phyloP scores from a whole-genome alignment of 1,284 basidiomycete species.

The Pisolithus thermaeus region DNA sequence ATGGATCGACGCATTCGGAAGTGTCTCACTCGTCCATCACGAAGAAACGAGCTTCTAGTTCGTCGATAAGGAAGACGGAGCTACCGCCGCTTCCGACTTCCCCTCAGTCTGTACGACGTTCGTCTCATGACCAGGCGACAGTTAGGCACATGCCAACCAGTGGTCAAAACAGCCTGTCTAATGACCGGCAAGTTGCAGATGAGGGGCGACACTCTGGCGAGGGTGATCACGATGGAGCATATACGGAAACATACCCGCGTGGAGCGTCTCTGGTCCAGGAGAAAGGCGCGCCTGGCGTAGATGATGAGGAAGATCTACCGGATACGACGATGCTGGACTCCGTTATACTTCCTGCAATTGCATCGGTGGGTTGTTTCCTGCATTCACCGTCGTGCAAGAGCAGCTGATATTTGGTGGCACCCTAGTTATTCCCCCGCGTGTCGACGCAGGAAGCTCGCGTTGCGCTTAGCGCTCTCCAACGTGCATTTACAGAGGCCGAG shows the following conservation, averaged over 20 bases:
- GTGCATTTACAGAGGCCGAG: slow-evolving; percentile 90
- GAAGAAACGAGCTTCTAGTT: slow-evolving; percentile 20
- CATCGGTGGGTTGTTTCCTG: slow-evolving; percentile 57
- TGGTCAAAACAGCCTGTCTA: background rate
- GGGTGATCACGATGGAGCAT: slow-evolving; percentile 61
- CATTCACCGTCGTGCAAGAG: background rate
- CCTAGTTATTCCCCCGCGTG: slow-evolving; percentile 82
- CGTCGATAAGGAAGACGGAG: slow-evolving; percentile 51
- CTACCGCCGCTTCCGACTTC: slow-evolving; percentile 41
- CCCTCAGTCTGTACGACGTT: slow-evolving; percentile 27
- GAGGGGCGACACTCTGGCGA: slow-evolving; percentile 53
- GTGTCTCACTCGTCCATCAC: slow-evolving; percentile 32
- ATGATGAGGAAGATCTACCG: slow-evolving; percentile 63
- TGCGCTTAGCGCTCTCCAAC: slow-evolving; percentile 76
- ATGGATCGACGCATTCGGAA: slow-evolving; percentile 43
- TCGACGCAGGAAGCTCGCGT: slow-evolving; percentile 82
- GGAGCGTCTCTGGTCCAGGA: slow-evolving; percentile 26
- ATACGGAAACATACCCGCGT: slow-evolving; percentile 18
- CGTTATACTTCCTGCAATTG: slow-evolving; percentile 90
- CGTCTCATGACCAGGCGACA: slow-evolving; percentile 54
- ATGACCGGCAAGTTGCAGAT: slow-evolving; percentile 16
- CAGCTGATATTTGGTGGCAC: slow-evolving; percentile 7
- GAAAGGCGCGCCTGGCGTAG: slow-evolving; percentile 28
- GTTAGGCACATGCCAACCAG: slow-evolving; percentile 49
- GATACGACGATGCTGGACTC: slow-evolving; percentile 90